These are phyloP conservation scores for Trichothecium roseum DNA, from an alignment of 2,329 filamentous ascomycete species.

Conservation along the genomic window DNA sequence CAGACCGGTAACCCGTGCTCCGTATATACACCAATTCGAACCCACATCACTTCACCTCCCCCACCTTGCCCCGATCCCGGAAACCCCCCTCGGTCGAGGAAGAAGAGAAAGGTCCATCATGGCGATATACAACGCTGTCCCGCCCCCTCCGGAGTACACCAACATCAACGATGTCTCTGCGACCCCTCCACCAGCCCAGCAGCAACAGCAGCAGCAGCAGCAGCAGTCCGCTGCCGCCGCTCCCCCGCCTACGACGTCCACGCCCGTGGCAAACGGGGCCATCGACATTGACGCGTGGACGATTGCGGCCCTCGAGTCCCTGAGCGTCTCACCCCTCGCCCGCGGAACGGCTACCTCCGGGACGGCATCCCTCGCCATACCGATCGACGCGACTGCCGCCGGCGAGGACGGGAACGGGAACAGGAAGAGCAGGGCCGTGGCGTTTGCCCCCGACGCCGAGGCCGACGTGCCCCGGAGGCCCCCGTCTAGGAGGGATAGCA, in stretches of 20 bases:
- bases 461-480: constrained; percentile 26
- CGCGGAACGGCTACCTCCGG: constrained; percentile 45
- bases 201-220: too few relatives aligned
- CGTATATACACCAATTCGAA: too few relatives aligned
- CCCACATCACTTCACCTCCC: too few relatives aligned
- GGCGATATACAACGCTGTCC: constrained; percentile 44
- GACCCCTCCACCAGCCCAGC: constrained; percentile 9
- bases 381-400: constrained; percentile 49
- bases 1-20: too few relatives aligned
- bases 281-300: constrained; percentile 62
- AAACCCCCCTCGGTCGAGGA: too few relatives aligned
- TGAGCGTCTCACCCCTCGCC: constrained; percentile 43
- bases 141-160: constrained; percentile 32
- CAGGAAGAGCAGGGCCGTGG: too few relatives aligned
- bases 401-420: too few relatives aligned
- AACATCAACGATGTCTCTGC: constrained; percentile 9
- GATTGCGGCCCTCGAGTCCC: constrained; percentile 42
- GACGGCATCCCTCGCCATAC: constrained; percentile 57
- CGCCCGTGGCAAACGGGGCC: constrained; percentile 7
- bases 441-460: too few relatives aligned
- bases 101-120: too few relatives aligned
- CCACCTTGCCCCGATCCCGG: too few relatives aligned
- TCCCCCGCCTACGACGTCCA: constrained; percentile 4
- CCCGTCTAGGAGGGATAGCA: constrained; percentile 41
- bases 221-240: neutral